phyloP scores from a whole-genome alignment of 257 asterid species.

The Penstemon eatonii region DNA sequence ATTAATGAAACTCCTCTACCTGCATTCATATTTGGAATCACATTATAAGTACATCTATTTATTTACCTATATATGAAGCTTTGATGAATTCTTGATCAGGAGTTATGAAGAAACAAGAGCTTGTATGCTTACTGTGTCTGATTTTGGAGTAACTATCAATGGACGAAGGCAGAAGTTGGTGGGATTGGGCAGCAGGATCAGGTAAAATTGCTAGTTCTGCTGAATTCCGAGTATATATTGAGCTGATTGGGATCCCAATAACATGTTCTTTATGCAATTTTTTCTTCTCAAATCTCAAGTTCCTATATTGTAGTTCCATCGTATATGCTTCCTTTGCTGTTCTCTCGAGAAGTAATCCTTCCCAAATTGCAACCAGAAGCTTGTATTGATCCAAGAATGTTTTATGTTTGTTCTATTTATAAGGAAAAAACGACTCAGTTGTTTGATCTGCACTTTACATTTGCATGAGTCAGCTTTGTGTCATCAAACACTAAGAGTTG shows the following conservation, averaged over 20 bases:
- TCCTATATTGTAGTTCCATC: constrained; percentile 30
- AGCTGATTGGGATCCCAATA: constrained; percentile 39
- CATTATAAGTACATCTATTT: constrained; percentile 2
- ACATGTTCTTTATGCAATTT: constrained; percentile 28
- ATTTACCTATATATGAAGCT: background rate
- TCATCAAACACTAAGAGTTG: constrained; percentile 18
- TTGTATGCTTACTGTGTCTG: constrained; percentile 27
- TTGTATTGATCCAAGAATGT: constrained; percentile 1
- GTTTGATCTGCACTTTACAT: background rate
- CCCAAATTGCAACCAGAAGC: background rate
- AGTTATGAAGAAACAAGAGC: background rate
- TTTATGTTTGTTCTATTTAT: constrained; percentile 12
- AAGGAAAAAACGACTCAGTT: background rate
- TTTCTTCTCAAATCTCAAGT: constrained; percentile 26
- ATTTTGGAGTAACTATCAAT: constrained; percentile 34
- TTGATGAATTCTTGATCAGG: background rate
- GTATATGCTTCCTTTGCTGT: background rate
- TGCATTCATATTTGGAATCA: constrained; percentile 26
- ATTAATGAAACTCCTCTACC: constrained; percentile 34
- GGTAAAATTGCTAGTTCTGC: constrained; percentile 21
- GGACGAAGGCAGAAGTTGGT: constrained; percentile 33
- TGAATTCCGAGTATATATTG: constrained; percentile 9
- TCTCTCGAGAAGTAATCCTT: too few relatives aligned
- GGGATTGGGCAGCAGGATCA: constrained; percentile 30
- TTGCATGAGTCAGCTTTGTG: constrained; percentile 30